Evolutionary conservation across 441 rosid species (phyloP), one percentile per base, ranked within the genome.

Genomic region (Pelargonium australe): DNA sequence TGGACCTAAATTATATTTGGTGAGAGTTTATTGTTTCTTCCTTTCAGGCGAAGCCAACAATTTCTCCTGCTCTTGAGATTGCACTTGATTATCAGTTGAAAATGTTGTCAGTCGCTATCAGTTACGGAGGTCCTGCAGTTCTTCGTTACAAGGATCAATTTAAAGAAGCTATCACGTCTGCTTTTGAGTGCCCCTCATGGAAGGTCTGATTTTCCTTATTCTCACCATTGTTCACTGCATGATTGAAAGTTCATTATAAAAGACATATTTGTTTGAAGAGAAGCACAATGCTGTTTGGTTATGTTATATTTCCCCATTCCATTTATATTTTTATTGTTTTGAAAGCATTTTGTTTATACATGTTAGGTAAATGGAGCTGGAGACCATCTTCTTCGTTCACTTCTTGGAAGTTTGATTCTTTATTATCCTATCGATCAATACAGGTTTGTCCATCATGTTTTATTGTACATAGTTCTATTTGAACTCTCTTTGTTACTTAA

Each of bases 171-270:
- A 83, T 95, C 64, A 65, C 79, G 41, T 86, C 89, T 75, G 97
- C 98, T 70, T 92, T 95, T 79, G 95, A 95, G 74, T 89, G 91
- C 70, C 95, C 98, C 43, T 91, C 97, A 70, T 95, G 98, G 99
- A 95, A 92, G 99, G 99, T 93, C 81, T 76, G 53, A n/a, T 61
- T 47, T 74, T 31, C 53, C 68, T 69, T 41, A 65, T 61, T 41
- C 64, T 76, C 37, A 69, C 70, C 67, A 17, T 16, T 80, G 44
- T 62, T 72, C 14, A 19, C 65, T 69, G 65, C 60, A 43, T 28
- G 51, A 44, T 68, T 34, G 51, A 44, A 16, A 11, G 57, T 68
- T 72, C 65, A 44, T 28, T 65, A 25, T 31, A 57, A 55, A 55
- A 20, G 23, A 64, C 34, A 40, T 41, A 41, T 16, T 34, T 63